phyloP scores from a whole-genome alignment of 2,329 filamentous ascomycete species.

The Pyrenophora seminiperda region DNA sequence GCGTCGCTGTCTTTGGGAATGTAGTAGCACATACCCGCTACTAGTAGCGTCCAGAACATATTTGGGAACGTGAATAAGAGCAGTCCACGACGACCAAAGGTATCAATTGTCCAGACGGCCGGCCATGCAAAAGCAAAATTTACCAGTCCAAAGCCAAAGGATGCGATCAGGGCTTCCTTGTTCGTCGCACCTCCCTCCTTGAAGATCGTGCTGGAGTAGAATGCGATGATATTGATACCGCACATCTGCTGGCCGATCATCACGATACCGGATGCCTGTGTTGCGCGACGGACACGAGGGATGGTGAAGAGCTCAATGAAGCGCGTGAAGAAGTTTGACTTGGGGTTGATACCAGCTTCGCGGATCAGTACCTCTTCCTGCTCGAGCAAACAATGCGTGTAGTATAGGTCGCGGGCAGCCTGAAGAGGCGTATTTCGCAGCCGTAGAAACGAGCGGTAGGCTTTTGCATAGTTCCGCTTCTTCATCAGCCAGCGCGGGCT shows the following conservation, averaged over 20 bases:
- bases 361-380: conserved; percentile 43
- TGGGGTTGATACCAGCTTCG: conserved; percentile 40
- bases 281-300: conserved; percentile 72
- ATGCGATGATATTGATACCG: conserved; percentile 57
- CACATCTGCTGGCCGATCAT: conserved; percentile 74
- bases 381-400: conserved; percentile 47
- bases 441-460: conserved; percentile 47
- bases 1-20: conserved; percentile 51
- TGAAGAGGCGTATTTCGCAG: conserved; percentile 50
- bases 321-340: conserved; percentile 48
- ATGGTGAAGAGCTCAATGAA: conserved; percentile 68
- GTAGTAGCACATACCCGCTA: conserved; percentile 58
- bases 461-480: conserved; percentile 47
- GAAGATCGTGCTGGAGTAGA: conserved; percentile 59
- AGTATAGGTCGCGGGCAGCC: conserved; percentile 52
- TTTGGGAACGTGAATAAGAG: conserved; percentile 57
- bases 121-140: conserved; percentile 65
- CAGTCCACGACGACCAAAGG: conserved; percentile 58
- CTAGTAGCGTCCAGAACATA: conserved; percentile 56
- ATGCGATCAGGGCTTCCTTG: conserved; percentile 56
- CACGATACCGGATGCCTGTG: conserved; percentile 74
- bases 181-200: conserved; percentile 52
- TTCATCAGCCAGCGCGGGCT: conserved; percentile 50
- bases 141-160: conserved; percentile 63
- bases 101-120: conserved; percentile 62